Evolutionary conservation across 768 basidiomycete species (phyloP), one percentile per base, ranked within the genome.

Genomic region (Termitomyces sp.): DNA sequence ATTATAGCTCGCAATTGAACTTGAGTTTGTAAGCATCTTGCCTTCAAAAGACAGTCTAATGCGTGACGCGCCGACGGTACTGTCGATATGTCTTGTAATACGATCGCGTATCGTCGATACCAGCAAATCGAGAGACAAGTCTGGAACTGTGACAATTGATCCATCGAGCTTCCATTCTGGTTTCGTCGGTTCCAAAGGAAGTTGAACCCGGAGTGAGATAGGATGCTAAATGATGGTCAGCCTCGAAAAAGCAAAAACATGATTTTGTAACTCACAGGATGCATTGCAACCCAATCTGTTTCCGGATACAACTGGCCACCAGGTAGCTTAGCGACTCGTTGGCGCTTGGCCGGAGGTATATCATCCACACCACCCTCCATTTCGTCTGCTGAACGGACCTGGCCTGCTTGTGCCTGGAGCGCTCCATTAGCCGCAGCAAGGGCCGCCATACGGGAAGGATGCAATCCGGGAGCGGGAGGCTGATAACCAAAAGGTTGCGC

Each of bases 111-210:
- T 76, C 3, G 92, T 90, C 7, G 92, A 92, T 57, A 98, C 89
- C 46, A 95, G 74, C 46, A 93, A 73, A 56, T 83, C 93, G 65
- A 97, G 80, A 10, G 93, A 90, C 32, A 98, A 72, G 57, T 97
- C 93, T 1, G 85, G 80, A 57, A 99, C 79, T 10, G 84, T 85
- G 58, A 94, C 83, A 41, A 85, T 74, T 53, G 78, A 79, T 0
- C 94, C 95, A 65, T 96, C 85, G 54, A 97, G 76, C 66, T 96
- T 94, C 92, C 91, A 96, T 71, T 96, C 95, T 0, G 94, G 88
- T 68, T 91, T 94, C 34, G 86, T 83, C 1, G 87, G 74, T 64
- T 94, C 87, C 53, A 75, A 79, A 1, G 96, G 94, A 61, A 99
- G 77, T 68, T 95, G 92, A 3, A 98, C 78, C 34, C 80, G 79